Conservation (phyloP, 495 filamentous ascomycete genomes). For the Opeltia flavorubescens region DNA sequence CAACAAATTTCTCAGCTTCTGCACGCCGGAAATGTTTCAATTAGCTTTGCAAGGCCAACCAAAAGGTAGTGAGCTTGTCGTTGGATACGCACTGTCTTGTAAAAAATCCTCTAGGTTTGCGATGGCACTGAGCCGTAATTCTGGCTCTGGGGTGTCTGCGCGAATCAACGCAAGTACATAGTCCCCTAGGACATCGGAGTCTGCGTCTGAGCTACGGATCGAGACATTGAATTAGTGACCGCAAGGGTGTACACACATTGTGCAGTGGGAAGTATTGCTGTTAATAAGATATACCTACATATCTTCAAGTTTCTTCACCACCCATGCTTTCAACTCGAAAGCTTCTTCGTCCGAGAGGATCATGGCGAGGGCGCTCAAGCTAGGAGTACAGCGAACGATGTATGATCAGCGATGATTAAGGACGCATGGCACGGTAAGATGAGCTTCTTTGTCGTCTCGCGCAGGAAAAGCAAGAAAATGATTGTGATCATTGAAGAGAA, state of each 20-base stretch:
- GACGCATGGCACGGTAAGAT: too few species aligned
- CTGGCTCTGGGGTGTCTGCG: constrained; percentile 60
- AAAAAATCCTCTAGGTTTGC: constrained; percentile 80
- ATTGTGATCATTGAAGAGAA: too few species aligned
- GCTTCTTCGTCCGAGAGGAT: constrained; percentile 66
- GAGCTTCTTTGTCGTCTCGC: too few species aligned
- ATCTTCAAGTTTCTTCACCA: constrained; percentile 78
- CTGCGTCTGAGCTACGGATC: constrained; percentile 66
- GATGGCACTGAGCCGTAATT: constrained; percentile 59
- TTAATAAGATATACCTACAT: constrained; percentile 44
- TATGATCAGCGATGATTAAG: too few species aligned
- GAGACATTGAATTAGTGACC: background rate
- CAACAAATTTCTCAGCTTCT: constrained; percentile 69
- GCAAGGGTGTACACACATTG: background rate
- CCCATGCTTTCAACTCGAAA: constrained; percentile 67
- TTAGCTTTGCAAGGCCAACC: background rate
- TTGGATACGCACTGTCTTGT: constrained; percentile 47
- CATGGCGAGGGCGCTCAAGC: too few species aligned
- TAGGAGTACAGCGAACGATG: too few species aligned
- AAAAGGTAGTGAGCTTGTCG: background rate
- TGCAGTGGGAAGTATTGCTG: background rate
- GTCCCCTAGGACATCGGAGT: constrained; percentile 88
- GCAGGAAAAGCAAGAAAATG: too few species aligned
- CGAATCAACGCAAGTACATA: constrained; percentile 85
- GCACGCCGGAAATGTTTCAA: background rate